These are phyloP conservation scores for Magnolia changhungtana DNA, from an alignment of 164 flowering plant genomes.

Conservation along the genomic window DNA sequence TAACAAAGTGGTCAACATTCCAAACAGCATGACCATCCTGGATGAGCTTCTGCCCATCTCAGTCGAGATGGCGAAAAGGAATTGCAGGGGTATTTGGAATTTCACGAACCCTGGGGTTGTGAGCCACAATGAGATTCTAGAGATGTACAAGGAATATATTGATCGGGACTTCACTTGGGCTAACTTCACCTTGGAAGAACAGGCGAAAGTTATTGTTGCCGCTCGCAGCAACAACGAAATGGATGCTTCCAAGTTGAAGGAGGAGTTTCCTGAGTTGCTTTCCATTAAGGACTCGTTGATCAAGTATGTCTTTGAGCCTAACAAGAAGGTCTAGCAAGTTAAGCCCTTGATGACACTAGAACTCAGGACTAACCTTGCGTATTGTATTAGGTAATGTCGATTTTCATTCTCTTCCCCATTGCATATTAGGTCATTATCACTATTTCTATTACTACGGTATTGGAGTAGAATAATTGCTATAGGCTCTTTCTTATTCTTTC, in stretches of 20 bases:
- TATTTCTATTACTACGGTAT: neutral
- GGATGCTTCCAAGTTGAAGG: conserved; percentile 67
- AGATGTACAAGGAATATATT: conserved; percentile 30
- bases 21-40: conserved; percentile 68
- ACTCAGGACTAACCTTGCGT: neutral
- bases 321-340: conserved; percentile 30
- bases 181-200: conserved; percentile 71
- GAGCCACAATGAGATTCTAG: conserved; percentile 27
- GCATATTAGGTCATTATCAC: neutral
- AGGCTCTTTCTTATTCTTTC: neutral
- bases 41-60: conserved; percentile 74
- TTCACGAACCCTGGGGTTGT: conserved; percentile 26
- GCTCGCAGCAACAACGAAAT: conserved; percentile 70
- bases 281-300: conserved; percentile 65
- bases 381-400: neutral
- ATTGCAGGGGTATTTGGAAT: conserved; percentile 30
- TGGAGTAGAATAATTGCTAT: neutral
- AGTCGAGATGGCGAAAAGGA: conserved; percentile 73
- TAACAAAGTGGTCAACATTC: conserved; percentile 28
- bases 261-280: conserved; percentile 64
- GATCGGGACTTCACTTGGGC: conserved; percentile 48
- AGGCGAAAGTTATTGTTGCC: conserved; percentile 69
- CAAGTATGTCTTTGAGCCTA: conserved; percentile 65
- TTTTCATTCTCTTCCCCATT: neutral
- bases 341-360: neutral